Evolutionary conservation across 768 basidiomycete species (phyloP).

Genomic region (Psilocybe cubensis): DNA sequence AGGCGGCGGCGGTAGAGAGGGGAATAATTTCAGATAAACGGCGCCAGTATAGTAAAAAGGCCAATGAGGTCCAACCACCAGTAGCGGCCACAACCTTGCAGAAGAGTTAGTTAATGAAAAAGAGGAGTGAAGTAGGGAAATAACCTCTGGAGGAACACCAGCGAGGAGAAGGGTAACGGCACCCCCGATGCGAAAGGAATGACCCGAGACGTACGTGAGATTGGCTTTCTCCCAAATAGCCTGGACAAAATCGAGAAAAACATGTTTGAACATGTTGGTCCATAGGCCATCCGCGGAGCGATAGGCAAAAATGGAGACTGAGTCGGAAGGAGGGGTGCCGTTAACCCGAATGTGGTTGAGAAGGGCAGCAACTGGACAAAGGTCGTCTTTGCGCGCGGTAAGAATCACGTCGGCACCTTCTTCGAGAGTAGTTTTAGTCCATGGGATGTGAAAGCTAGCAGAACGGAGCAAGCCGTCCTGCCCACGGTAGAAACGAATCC

Average conservation of each 20-base stretch:
- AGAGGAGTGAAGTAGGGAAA: background rate
- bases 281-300: background rate
- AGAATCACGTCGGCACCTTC: conserved; percentile 12
- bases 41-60: conserved; percentile 5
- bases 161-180: conserved; percentile 30
- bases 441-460: conserved; percentile 30
- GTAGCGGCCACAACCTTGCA: conserved; percentile 5
- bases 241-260: background rate
- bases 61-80: conserved; percentile 6
- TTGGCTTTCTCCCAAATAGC: background rate
- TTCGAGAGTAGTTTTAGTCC: conserved; percentile 32
- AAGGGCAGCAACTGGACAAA: conserved; percentile 10
- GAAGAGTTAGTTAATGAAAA: background rate
- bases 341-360: conserved; percentile 6
- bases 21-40: background rate
- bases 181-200: conserved; percentile 39
- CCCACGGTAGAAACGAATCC: too few species aligned
- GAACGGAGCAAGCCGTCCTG: background rate
- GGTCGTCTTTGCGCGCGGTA: conserved; percentile 8
- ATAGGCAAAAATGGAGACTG: background rate
- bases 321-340: background rate
- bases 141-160: conserved; percentile 32
- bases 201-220: conserved; percentile 23
- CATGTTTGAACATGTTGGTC: background rate
- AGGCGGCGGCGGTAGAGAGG: background rate